Evolutionary conservation across 2,329 filamentous ascomycete species (phyloP), one percentile per base, ranked within the genome.

Genomic region (Phoma sp.): DNA sequence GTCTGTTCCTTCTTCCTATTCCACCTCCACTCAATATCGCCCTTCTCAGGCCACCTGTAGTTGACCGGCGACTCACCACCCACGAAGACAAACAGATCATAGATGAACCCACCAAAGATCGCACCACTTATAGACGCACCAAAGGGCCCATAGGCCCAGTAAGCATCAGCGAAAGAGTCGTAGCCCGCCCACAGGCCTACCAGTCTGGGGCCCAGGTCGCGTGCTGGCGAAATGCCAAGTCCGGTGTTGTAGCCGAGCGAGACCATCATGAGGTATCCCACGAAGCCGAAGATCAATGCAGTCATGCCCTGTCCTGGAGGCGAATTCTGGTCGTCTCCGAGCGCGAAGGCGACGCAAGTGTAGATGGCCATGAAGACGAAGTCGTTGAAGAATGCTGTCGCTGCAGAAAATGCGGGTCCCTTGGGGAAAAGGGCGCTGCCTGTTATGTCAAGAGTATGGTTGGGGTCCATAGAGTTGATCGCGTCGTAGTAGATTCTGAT

Each of bases 191-290:
- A 84, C 66, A 86, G 88, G 1, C 83, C 83, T 55, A 89, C 82
- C 24, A 90, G 75, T n/a, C 88, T 79, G 2, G 88, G 88, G 0
- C 87, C 87, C 65, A 90, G 87, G 62, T 91, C 88, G 69, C 88
- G 82, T 22, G 87, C 88, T 37, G 89, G 74, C 61, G 89, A 90
- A 57, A 90, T 88, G 9, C 87, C 71, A 6, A 68, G 58, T 30
- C 69, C 69, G 4, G 64, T 68, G 37, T 70, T 70, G 54, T 68
- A 69, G 7, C 66, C 66, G 7, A 69, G 51, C 0, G 64, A 59
- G 2, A 70, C 58, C 59, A 62, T 66, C 25, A 67, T 61, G 24
- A 68, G 57, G 43, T 66, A 67, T 5, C 51, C 61, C 7, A 63
- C 58, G 32, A 71, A 62, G 4, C 68, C 64, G 27, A 69, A 59